Evolutionary conservation across 768 basidiomycete species (phyloP).

Genomic region (Amanita pallidorosea): DNA sequence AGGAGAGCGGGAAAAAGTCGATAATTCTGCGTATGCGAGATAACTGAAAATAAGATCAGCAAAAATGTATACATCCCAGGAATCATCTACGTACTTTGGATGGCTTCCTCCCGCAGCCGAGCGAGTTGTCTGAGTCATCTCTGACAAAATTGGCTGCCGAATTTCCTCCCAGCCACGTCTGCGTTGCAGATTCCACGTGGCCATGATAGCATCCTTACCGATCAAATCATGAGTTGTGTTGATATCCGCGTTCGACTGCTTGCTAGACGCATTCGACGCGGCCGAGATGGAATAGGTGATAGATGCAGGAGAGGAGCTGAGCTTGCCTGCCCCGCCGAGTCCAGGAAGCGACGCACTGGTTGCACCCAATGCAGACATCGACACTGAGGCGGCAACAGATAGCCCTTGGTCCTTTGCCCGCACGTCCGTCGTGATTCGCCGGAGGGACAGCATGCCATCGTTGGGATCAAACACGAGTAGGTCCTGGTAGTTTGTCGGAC

Average conservation of each 20-base stretch:
- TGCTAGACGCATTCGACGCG: slow-evolving; percentile 1
- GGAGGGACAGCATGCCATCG: slow-evolving; percentile 43
- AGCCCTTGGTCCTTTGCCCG: slow-evolving; percentile 14
- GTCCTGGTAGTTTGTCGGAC: slow-evolving; percentile 47
- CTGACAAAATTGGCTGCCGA: slow-evolving; percentile 18
- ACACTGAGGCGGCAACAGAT: slow-evolving; percentile 17
- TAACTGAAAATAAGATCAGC: slow-evolving; percentile 29
- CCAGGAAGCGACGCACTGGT: slow-evolving; percentile 58
- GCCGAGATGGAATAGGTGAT: not conserved
- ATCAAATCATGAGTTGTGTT: slow-evolving; percentile 21
- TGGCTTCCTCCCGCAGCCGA: not conserved
- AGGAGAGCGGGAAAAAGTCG: slow-evolving; percentile 52
- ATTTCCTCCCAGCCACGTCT: slow-evolving; percentile 44
- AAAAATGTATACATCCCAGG: not conserved
- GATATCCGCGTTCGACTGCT: slow-evolving; percentile 10
- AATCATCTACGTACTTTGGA: not conserved
- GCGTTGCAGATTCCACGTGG: slow-evolving; percentile 56
- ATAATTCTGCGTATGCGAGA: slow-evolving; percentile 75
- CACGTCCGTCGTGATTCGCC: slow-evolving; percentile 39
- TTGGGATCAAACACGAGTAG: slow-evolving; percentile 56
- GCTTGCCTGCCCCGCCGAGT: slow-evolving; percentile 29
- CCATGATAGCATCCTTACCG: slow-evolving; percentile 32
- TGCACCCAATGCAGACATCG: slow-evolving; percentile 18
- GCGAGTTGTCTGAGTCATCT: not conserved
- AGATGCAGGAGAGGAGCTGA: slow-evolving; percentile 13